Evolutionary conservation across 106 monocot genomes (phyloP).

Genomic region (Phalaenopsis aphrodite): DNA sequence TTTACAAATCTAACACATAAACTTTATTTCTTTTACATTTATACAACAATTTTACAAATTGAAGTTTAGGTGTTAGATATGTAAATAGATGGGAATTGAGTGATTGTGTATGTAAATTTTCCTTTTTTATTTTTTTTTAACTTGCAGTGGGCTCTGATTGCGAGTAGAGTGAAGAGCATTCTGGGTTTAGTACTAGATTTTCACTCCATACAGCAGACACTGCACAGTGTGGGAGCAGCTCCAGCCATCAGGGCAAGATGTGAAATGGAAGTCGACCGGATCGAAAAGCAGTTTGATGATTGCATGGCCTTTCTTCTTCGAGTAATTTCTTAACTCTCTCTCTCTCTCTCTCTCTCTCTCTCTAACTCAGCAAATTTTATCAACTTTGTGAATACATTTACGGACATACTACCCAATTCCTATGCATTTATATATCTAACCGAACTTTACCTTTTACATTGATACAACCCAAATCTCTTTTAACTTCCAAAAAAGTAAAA

Average conservation of each 20-base stretch:
- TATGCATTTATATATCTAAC: too few species aligned
- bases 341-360: background rate
- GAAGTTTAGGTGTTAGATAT: too few species aligned
- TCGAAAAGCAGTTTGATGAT: slow-evolving; percentile 93
- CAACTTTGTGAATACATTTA: background rate
- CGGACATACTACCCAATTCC: too few species aligned
- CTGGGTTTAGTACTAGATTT: slow-evolving; percentile 86
- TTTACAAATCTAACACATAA: too few species aligned
- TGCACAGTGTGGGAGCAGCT: slow-evolving; percentile 61
- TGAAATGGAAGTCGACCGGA: slow-evolving; percentile 76
- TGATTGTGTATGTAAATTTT: too few species aligned
- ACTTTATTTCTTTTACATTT: too few species aligned
- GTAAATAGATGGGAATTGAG: too few species aligned
- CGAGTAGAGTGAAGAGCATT: slow-evolving; percentile 78
- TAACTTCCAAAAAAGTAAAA: too few species aligned
- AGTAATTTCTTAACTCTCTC: slow-evolving; percentile 26
- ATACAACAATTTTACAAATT: too few species aligned
- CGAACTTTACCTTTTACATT: too few species aligned
- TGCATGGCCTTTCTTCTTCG: slow-evolving; percentile 87
- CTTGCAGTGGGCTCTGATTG: slow-evolving; percentile 86
- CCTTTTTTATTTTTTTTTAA: too few species aligned
- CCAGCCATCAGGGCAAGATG: slow-evolving; percentile 76
- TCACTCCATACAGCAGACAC: slow-evolving; percentile 59
- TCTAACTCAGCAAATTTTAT: background rate
- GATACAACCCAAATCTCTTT: too few species aligned